Conservation (phyloP, 2,329 filamentous ascomycete species). For the Pseudogymnoascus sp. region DNA sequence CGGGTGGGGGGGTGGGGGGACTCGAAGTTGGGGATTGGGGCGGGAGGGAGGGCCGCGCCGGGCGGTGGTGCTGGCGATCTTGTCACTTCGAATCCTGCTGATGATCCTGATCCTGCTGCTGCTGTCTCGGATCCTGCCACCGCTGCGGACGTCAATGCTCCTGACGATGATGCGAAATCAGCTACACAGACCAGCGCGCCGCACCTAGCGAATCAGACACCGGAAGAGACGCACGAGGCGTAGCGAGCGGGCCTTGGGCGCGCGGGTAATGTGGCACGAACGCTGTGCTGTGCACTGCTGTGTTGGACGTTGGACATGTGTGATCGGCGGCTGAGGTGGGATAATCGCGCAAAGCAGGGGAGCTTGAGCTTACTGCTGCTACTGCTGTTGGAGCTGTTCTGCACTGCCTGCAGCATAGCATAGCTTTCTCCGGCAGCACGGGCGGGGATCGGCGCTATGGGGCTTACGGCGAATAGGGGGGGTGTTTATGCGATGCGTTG, state of each 20-base stretch:
- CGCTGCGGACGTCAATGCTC: too few species aligned
- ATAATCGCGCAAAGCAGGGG: background rate
- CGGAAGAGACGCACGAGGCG: background rate
- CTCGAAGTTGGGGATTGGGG: too few species aligned
- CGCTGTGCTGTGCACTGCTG: background rate
- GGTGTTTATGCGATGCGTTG: too few species aligned
- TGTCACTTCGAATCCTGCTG: too few species aligned
- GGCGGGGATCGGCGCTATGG: background rate
- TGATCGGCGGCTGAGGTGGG: background rate
- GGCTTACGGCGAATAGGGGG: background rate
- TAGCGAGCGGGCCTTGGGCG: background rate
- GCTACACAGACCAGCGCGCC: background rate
- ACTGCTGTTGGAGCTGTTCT: background rate
- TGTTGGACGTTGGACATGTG: background rate
- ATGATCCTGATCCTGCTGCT: background rate
- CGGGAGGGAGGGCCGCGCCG: background rate
- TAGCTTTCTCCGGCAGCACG: background rate
- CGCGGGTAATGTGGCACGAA: background rate
- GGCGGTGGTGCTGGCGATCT: background rate
- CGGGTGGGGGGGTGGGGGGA: slow-evolving; percentile 27
- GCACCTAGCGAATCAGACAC: background rate
- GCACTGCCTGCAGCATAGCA: background rate
- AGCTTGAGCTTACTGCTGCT: background rate
- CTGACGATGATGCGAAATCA: background rate
- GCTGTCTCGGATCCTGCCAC: too few species aligned